Conservation (phyloP, 805 yeast genomes). For the Metschnikowia kunwiensis region DNA sequence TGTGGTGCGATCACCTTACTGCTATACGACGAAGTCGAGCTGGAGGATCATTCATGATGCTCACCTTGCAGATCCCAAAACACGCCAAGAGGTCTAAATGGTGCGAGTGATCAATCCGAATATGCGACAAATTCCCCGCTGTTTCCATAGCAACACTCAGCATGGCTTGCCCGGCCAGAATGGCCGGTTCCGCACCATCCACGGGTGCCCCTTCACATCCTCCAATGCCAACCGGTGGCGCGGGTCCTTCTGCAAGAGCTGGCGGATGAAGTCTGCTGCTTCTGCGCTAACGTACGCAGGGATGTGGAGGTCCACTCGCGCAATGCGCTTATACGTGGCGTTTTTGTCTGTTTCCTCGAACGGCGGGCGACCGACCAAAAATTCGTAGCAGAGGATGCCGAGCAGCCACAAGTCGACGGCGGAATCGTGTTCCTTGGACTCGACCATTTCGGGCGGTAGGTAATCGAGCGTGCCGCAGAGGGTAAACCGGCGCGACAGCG, state of each 20-base stretch:
- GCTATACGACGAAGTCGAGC: too few relatives aligned
- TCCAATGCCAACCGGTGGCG: constrained; percentile 56
- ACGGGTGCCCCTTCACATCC: constrained; percentile 72
- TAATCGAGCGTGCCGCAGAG: constrained; percentile 95
- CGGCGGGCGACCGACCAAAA: constrained; percentile 86
- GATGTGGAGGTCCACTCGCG: constrained; percentile 68
- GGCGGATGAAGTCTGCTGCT: constrained; percentile 70
- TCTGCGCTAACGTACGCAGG: constrained; percentile 69
- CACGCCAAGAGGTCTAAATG: too few relatives aligned
- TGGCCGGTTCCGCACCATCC: constrained; percentile 68
- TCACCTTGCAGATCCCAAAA: too few relatives aligned
- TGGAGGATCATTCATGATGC: too few relatives aligned
- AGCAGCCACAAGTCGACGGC: constrained; percentile 90
- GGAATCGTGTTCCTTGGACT: constrained; percentile 71
- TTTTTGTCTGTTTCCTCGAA: constrained; percentile 80
- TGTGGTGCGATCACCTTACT: too few relatives aligned
- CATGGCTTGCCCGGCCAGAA: too few relatives aligned
- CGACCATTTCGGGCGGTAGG: constrained; percentile 93
- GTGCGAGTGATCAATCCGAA: too few relatives aligned
- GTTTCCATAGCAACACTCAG: too few relatives aligned
- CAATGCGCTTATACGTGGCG: constrained; percentile 76
- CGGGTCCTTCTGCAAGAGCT: constrained; percentile 67
- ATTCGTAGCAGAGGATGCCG: constrained; percentile 82
- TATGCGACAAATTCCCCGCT: too few relatives aligned
- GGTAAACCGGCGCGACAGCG: constrained; percentile 43